Evolutionary conservation across 2,329 filamentous ascomycete genomes (phyloP).

Genomic region (Paecilomyces sp.): DNA sequence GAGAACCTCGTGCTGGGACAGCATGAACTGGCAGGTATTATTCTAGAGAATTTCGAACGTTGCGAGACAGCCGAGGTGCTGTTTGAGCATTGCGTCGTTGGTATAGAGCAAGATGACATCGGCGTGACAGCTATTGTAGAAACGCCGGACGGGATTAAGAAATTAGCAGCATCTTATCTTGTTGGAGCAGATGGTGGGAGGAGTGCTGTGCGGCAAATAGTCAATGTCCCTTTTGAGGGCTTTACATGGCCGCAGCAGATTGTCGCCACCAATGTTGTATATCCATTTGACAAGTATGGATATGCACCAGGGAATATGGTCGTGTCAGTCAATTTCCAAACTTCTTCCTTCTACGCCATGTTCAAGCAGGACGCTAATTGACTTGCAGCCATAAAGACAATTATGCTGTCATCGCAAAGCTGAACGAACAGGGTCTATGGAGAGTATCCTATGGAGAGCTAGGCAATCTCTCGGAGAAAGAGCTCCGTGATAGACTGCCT

Average conservation of each 20-base stretch:
- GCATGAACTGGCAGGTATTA: slow-evolving; percentile 9
- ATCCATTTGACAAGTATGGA: slow-evolving; percentile 20
- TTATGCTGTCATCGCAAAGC: slow-evolving; percentile 30
- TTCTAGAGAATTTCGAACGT: slow-evolving; percentile 9
- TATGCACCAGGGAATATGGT: slow-evolving; percentile 37
- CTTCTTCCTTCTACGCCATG: neutral
- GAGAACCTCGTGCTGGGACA: slow-evolving; percentile 13
- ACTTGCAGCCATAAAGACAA: slow-evolving; percentile 6
- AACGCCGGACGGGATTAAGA: neutral
- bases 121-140: neutral
- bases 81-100: neutral
- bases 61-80: slow-evolving; percentile 1
- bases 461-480: slow-evolving; percentile 15
- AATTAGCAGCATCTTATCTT: neutral
- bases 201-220: neutral
- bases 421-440: slow-evolving; percentile 30
- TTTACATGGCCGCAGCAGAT: slow-evolving; percentile 24
- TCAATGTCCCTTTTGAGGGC: slow-evolving; percentile 18
- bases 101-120: neutral
- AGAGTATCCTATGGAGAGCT: slow-evolving; percentile 35
- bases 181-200: neutral
- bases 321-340: slow-evolving; percentile 8
- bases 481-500: slow-evolving; percentile 19
- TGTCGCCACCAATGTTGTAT: slow-evolving; percentile 13
- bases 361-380: neutral